Evolutionary conservation across 495 filamentous ascomycete species (phyloP).

Genomic region (Parachaetomium inaequale): DNA sequence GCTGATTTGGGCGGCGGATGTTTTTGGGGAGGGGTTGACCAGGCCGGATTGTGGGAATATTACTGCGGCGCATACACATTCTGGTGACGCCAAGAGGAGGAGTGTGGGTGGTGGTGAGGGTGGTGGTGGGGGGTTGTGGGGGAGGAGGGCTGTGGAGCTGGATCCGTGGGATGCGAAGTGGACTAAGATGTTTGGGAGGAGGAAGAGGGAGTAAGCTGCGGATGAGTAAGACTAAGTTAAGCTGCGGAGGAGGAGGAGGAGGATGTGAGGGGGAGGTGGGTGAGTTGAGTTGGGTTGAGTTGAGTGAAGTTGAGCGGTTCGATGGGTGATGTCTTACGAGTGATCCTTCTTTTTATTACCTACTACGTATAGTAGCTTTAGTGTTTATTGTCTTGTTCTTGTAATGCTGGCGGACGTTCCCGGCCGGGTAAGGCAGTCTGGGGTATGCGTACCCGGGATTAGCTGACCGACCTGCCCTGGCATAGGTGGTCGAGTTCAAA

Average conservation of each 20-base stretch:
- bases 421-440: neutral
- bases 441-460: neutral
- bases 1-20: slow-evolving; percentile 48
- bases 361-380: slow-evolving; percentile 3
- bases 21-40: slow-evolving; percentile 41
- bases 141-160: slow-evolving; percentile 42
- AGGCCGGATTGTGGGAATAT: slow-evolving; percentile 45
- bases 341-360: neutral
- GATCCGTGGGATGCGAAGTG: slow-evolving; percentile 37
- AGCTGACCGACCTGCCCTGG: too few relatives aligned
- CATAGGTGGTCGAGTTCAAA: too few relatives aligned
- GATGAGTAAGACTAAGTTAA: too few relatives aligned
- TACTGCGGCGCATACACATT: slow-evolving; percentile 33
- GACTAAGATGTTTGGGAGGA: slow-evolving; percentile 38
- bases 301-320: neutral
- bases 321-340: neutral
- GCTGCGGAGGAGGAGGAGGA: neutral
- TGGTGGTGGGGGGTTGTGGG: neutral
- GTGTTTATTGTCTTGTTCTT: neutral
- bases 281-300: neutral
- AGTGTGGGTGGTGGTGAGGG: slow-evolving; percentile 8
- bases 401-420: neutral
- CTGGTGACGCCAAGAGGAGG: slow-evolving; percentile 10
- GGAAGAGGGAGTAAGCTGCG: neutral
- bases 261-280: slow-evolving; percentile 2